Evolutionary conservation across 768 basidiomycete species (phyloP).

Genomic region (Tylopilus rubrobrunneus): DNA sequence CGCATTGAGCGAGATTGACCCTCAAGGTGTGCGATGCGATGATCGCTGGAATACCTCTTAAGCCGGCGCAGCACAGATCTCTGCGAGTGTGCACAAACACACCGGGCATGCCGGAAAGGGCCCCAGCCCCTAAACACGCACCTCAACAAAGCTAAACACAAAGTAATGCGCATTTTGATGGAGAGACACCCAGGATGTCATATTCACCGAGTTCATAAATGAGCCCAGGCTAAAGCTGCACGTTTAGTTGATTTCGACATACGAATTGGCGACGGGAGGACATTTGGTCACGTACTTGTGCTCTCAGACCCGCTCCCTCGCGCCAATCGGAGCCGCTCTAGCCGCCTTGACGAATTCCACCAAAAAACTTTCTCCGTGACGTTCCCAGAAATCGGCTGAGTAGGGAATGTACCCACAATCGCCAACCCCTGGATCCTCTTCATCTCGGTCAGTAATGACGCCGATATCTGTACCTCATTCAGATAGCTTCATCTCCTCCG

Average conservation of each 20-base stretch:
- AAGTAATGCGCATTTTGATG: no score
- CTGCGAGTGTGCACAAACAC: no score
- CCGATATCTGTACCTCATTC: not conserved
- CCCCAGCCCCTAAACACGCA: no score
- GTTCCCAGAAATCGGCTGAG: no score
- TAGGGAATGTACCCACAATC: no score
- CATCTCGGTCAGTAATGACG: not conserved
- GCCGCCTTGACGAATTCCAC: no score
- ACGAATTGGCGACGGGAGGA: not conserved
- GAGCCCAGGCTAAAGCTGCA: not conserved
- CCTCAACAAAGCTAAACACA: no score
- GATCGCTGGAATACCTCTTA: slow-evolving; percentile 1
- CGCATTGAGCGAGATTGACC: slow-evolving; percentile 24
- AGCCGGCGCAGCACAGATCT: not conserved
- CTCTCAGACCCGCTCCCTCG: not conserved
- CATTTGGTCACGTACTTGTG: not conserved
- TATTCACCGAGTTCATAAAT: not conserved
- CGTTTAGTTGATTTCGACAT: not conserved
- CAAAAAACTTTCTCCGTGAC: not conserved
- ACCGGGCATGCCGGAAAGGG: no score
- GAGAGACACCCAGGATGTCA: no score
- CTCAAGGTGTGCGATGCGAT: slow-evolving; percentile 26
- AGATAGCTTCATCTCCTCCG: no score
- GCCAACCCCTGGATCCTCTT: not conserved
- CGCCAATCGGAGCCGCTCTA: not conserved